Base-by-base conservation (phyloP, 495 filamentous ascomycete species). In the Penicillium cataractarum region DNA sequence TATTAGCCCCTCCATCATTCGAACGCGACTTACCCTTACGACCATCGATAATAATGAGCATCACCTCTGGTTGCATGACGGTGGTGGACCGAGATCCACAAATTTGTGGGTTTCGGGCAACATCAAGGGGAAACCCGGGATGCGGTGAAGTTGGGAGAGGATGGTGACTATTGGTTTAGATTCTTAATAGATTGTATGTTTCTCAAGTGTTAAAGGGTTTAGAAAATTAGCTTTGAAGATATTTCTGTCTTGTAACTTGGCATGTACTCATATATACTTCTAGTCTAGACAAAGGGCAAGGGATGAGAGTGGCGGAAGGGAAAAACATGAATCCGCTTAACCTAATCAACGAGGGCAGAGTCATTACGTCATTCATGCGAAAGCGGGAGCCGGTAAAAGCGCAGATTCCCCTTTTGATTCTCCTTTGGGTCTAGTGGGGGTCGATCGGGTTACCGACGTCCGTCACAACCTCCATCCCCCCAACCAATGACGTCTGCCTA, bases 41-140 rank as follows among this genome's bases (percentile, higher is more conserved):
- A 53, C 48, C 48, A 21, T 60, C 49, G 13, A 54, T 37, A 21
- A 21, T 40, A n/a, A n/a, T n/a, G n/a, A n/a, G n/a, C 35, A 27
- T 21, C 54, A 24, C 21, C 42, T 46, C 24, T 33, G 58, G 58
- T 60, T 60, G 49, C 58, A 60, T 60, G 40, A 19, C 37, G 21
- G 33, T 50, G 49, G 58, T 60, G 58, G 58, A 31, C 58, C 58
- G 53, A 31, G 58, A 60, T 60, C 58, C 58, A 60, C 58, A 54
- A 49, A 31, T 17, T 27, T 35, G 54, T 56, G 55, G 58, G 58
- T 44, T 60, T 53, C 49, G 48, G 48, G 35, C 13, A 53, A 19
- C 58, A 33, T 22, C 29, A 60, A 53, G 35, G 49, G 35, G 58
- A 35, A 60, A 60, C 50, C 31, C 58, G 58, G 37, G 13, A 35